Evolutionary conservation across 2,329 filamentous ascomycete species (phyloP).

Genomic region (Cladosporium sp.): DNA sequence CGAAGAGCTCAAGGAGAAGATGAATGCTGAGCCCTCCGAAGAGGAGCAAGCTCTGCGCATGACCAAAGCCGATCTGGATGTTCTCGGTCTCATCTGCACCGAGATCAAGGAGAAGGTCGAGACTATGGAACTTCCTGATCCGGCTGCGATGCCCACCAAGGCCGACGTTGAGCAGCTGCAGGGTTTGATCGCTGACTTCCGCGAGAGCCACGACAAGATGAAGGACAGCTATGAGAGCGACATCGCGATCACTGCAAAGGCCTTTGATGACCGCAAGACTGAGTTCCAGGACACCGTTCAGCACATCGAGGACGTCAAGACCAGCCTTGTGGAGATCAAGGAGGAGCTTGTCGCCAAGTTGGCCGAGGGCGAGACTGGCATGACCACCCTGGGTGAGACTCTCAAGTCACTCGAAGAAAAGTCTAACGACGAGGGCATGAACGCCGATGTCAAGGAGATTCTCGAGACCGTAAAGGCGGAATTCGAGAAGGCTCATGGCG

Average conservation of each 20-base stretch:
- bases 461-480: slow-evolving; percentile 76
- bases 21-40: slow-evolving; percentile 44
- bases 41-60: slow-evolving; percentile 57
- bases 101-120: slow-evolving; percentile 81
- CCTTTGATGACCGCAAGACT: slow-evolving; percentile 78
- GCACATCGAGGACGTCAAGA: slow-evolving; percentile 75
- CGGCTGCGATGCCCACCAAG: slow-evolving; percentile 71
- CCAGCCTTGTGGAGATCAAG: slow-evolving; percentile 75
- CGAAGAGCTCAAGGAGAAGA: slow-evolving; percentile 61
- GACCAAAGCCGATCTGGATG: slow-evolving; percentile 77
- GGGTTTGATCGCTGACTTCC: slow-evolving; percentile 52
- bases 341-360: slow-evolving; percentile 74
- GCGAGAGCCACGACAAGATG: slow-evolving; percentile 64
- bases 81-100: slow-evolving; percentile 76
- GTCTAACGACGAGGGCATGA: slow-evolving; percentile 51
- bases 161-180: slow-evolving; percentile 70
- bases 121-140: slow-evolving; percentile 69
- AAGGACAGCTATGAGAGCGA: slow-evolving; percentile 73
- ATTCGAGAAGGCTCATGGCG: slow-evolving; percentile 81
- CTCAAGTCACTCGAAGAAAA: slow-evolving; percentile 71
- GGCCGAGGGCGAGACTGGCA: slow-evolving; percentile 68
- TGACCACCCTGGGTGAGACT: slow-evolving; percentile 59
- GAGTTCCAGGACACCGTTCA: slow-evolving; percentile 79
- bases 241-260: slow-evolving; percentile 72
- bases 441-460: slow-evolving; percentile 58